phyloP scores from a whole-genome alignment of 2,329 filamentous ascomycete genomes.

The Diaporthe velutina region DNA sequence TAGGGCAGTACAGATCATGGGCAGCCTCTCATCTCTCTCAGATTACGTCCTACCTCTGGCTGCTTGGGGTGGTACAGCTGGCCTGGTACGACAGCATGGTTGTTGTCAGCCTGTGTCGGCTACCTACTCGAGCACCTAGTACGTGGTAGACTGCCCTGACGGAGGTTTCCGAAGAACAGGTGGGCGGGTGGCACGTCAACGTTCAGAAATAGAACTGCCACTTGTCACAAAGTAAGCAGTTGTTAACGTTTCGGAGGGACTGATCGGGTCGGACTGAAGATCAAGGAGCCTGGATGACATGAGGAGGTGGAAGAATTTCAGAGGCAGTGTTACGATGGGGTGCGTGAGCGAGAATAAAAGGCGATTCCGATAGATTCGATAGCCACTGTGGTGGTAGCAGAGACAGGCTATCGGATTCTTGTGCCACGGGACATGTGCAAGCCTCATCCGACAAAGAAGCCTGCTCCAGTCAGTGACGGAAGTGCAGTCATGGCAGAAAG shows the following conservation, averaged over 20 bases:
- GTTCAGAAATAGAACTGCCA: slow-evolving; percentile 10
- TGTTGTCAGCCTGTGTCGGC: neutral
- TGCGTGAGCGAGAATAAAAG: neutral
- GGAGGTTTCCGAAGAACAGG: neutral
- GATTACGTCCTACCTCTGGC: neutral
- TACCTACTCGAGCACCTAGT: neutral
- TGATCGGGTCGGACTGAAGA: neutral
- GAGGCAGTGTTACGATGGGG: neutral
- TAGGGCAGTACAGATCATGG: neutral
- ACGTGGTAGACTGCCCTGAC: neutral
- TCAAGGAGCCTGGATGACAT: slow-evolving; percentile 9
- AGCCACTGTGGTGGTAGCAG: neutral
- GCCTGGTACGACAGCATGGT: neutral
- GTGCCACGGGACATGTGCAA: neutral
- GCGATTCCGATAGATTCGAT: neutral
- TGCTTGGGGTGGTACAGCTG: no score
- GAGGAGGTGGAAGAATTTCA: neutral
- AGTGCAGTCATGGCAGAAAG: neutral
- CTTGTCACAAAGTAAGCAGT: neutral
- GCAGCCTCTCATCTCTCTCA: neutral
- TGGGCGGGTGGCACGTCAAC: neutral
- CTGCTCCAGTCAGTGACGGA: neutral
- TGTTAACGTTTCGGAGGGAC: neutral
- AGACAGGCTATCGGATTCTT: neutral
- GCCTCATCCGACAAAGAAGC: neutral